Evolutionary conservation across 805 yeast genomes (phyloP).

Genomic region (Wickerhamomyces chambardii): DNA sequence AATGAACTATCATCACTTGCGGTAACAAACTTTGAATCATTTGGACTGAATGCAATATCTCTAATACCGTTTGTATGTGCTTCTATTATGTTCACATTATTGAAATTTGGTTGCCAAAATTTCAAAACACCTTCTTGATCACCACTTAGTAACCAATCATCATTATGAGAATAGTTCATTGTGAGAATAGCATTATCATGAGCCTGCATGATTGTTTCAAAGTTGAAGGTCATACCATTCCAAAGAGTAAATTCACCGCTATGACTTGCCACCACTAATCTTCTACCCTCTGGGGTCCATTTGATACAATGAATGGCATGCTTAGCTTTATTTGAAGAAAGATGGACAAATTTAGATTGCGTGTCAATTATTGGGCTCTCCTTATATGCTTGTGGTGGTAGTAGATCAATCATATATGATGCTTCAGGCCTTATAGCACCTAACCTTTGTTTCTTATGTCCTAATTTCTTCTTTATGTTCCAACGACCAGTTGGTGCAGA

Average conservation of each 20-base stretch:
- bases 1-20: conserved; percentile 88
- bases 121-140: conserved; percentile 89
- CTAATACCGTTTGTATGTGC: conserved; percentile 79
- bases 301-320: conserved; percentile 85
- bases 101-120: conserved; percentile 97
- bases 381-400: conserved; percentile 57
- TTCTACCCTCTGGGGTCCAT: conserved; percentile 96
- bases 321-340: conserved; percentile 83
- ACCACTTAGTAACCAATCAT: conserved; percentile 91
- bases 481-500: conserved; percentile 68
- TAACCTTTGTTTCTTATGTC: conserved; percentile 27
- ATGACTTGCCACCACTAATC: conserved; percentile 82
- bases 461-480: conserved; percentile 37
- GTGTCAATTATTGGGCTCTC: conserved; percentile 48
- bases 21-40: conserved; percentile 86
- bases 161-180: conserved; percentile 76
- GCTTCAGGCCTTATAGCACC: conserved; percentile 63
- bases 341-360: conserved; percentile 79
- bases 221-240: conserved; percentile 93
- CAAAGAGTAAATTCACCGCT: conserved; percentile 95
- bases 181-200: conserved; percentile 87
- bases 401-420: conserved; percentile 49
- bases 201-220: conserved; percentile 97
- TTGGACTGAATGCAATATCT: conserved; percentile 84
- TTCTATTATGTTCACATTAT: conserved; percentile 77